Percentiles rank a stretch among this genome's conserved stretches.
phyloP scores from a whole-genome alignment of 2,329 filamentous ascomycete species.

The Hypoxylon sp. region DNA sequence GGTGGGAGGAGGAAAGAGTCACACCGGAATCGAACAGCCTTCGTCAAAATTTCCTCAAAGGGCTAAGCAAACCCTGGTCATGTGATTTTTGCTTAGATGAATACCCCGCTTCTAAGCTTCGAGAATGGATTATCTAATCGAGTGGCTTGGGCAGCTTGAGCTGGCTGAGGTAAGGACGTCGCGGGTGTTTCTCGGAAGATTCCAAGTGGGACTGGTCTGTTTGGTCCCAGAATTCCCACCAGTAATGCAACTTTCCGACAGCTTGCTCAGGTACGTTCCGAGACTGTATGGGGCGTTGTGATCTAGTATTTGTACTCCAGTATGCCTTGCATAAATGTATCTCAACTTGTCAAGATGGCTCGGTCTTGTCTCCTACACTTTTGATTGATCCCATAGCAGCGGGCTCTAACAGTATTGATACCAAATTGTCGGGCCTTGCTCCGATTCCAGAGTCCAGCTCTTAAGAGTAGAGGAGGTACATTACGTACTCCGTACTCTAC shows the following conservation, averaged over 20 bases:
- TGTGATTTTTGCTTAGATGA: conserved; percentile 27
- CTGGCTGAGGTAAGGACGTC: neutral
- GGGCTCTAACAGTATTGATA: neutral
- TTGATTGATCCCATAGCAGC: neutral
- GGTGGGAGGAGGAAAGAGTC: conserved; percentile 39
- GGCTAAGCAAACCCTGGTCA: conserved; percentile 50
- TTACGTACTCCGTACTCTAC: conserved; percentile 1
- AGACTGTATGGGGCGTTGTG: neutral
- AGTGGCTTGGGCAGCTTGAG: neutral
- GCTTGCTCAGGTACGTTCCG: neutral
- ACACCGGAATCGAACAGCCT: conserved; percentile 30
- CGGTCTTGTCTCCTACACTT: neutral
- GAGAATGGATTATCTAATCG: neutral
- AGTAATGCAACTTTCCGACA: conserved; percentile 5
- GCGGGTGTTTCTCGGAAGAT: conserved; percentile 23
- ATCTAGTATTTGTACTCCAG: neutral
- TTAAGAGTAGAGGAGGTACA: neutral
- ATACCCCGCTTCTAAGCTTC: conserved; percentile 5
- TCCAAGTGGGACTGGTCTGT: neutral
- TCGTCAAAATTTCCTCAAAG: conserved; percentile 44
- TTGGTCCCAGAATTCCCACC: neutral
- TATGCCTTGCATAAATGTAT: neutral
- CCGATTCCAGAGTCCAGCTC: neutral
- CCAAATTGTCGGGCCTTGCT: neutral
- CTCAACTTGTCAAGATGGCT: neutral